Base-by-base conservation (phyloP, 257 asterid genomes). In the Henckelia pumila region DNA sequence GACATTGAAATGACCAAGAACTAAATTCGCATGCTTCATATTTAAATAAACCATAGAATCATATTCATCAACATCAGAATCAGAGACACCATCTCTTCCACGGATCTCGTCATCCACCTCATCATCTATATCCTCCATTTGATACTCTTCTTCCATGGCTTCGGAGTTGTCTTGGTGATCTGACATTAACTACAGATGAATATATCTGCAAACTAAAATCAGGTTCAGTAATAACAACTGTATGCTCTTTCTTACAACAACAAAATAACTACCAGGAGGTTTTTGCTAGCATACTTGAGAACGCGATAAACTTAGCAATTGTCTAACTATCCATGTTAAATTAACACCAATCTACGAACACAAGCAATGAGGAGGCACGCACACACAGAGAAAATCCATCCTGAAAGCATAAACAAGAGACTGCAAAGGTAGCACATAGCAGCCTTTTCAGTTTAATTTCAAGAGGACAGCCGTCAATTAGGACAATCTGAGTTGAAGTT, bases 21-120 rank as follows among this genome's bases (percentile, higher is more conserved):
- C 26, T 67, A 47, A 66, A 53, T 44, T 17, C 8, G 32, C 74
- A 40, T 49, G 68, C 19, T 33, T 20, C n/a, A 29, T 50, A 29
- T 28, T 56, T 58, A 57, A 76, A 74, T 89, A 73, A 63, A 92
- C 98, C 92, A 74, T 77, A 81, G 85, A 75, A 49, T 80, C 98
- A 75, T 78, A 80, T 55, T 87, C 95, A 66, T 92, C 95, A 57
- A 78, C 83, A 73, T 92, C 98, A 67, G 98, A 89, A 76, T 92
- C 96, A 28, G 96, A 85, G 64, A 81, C 87, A 68, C 76, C 79
- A 71, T 84, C 88, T 74, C 83, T 73, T 32, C 69, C 89, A 44
- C 68, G 80, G 68, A 87, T 68, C 71, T 86, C 95, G 60, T 82
- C 84, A 52, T 84, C 89, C 86, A 89, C 77, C 67, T 85, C 89